A percentile compares a stretch with the other conserved stretches of the same genome.
Conservation (phyloP, 805 yeast genomes). For the Candida tallmaniae region DNA sequence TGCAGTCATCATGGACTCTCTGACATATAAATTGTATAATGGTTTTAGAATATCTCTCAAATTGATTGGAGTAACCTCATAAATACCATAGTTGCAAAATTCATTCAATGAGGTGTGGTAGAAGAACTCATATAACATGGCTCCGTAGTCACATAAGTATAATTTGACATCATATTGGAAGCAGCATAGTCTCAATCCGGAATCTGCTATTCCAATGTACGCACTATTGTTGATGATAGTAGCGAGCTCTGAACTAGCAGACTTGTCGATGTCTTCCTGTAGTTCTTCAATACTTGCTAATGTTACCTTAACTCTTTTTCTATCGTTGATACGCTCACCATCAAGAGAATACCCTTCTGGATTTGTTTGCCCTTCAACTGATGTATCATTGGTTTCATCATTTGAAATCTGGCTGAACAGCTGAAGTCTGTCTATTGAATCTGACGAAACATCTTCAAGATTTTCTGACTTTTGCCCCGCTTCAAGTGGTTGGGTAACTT, state of each 20-base stretch:
- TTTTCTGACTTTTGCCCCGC: not conserved
- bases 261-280: conserved; percentile 43
- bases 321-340: conserved; percentile 1
- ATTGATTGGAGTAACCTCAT: conserved; percentile 18
- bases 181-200: conserved; percentile 64
- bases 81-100: conserved; percentile 74
- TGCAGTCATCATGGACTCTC: conserved; percentile 5
- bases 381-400: no score
- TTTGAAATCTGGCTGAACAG: no score
- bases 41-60: conserved; percentile 30
- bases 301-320: conserved; percentile 33
- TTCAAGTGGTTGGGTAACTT: not conserved
- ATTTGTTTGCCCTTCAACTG: no score
- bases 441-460: no score
- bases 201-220: conserved; percentile 82
- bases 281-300: conserved; percentile 59
- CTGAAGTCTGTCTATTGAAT: no score
- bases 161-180: conserved; percentile 79
- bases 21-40: not conserved
- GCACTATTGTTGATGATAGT: conserved; percentile 64
- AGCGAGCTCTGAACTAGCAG: conserved; percentile 52
- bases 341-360: not conserved
- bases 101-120: conserved; percentile 78
- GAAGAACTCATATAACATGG: conserved; percentile 61
- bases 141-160: conserved; percentile 75